Percentiles rank a stretch among this genome's conserved stretches.
Conservation (phyloP, 2,329 filamentous ascomycete genomes). For the Ilyonectria robusta region DNA sequence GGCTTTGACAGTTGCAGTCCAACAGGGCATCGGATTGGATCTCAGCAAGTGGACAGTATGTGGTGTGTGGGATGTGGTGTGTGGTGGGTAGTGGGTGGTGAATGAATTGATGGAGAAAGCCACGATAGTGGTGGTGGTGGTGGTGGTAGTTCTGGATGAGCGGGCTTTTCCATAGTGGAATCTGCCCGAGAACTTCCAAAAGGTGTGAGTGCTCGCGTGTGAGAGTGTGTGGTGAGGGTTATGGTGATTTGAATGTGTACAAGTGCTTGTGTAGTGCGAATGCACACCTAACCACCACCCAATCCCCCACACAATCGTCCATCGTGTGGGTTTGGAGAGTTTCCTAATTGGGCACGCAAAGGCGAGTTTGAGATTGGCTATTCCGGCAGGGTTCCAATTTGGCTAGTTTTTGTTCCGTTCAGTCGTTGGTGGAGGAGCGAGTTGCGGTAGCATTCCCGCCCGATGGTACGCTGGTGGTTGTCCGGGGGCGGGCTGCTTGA, state of each 20-base stretch:
- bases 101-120: constrained; percentile 15
- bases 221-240: not conserved
- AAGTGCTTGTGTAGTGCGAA: constrained; percentile 9
- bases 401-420: constrained; percentile 4
- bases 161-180: not conserved
- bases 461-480: constrained; percentile 21
- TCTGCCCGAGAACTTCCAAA: constrained; percentile 18
- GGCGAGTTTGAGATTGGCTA: not conserved
- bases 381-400: constrained; percentile 1
- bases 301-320: constrained; percentile 4
- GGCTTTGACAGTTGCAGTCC: constrained; percentile 18
- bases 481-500: constrained; percentile 10
- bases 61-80: constrained; percentile 1
- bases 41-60: not conserved
- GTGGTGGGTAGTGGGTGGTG: constrained; percentile 3
- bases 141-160: too few relatives aligned
- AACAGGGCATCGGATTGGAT: constrained; percentile 21
- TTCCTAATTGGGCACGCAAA: not conserved
- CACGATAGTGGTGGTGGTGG: not conserved
- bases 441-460: constrained; percentile 19
- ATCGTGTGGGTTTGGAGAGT: not conserved
- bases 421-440: constrained; percentile 6
- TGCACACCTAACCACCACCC: not conserved
- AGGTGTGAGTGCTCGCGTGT: constrained; percentile 3
- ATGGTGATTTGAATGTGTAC: not conserved